Evolutionary conservation across 371 early-diverging fungal species (phyloP), one percentile per base, ranked within the genome.

Genomic region (Capillidium rhysosporum): DNA sequence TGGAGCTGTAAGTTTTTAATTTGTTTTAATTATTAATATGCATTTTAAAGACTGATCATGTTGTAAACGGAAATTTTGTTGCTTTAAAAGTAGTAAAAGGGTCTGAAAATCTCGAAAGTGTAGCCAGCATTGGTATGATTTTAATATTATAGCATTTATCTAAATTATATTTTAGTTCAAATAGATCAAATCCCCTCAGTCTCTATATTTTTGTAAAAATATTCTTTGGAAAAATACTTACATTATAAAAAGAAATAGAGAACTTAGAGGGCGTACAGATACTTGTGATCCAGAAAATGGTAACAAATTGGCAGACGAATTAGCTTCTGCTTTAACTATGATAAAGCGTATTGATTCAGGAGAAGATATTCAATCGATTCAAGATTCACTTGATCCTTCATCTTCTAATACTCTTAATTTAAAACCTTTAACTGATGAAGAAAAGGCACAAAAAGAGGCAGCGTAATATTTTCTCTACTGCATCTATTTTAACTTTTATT

Each of bases 161-260:
- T 34, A 34, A 4, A 34, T 7, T 7, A 10, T 7, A 21, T 47
- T 47, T 9, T 47, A 47, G 48, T 47, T 29, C 14, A 16, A 26
- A 23, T 47, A 5, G 48, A 23, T 28, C 26, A 51, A 23, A 38
- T 31, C 9, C 30, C 51, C 9, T 25, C n/a, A 4, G 38, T 51
- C 30, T 51, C 51, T 9, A 31, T 51, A 51, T 51, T 51, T 34
- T 2, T 51, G 51, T 51, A 51, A 28, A n/a, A 9, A 30, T 43
- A 14, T 1, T 51, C 34, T 25, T 10, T 51, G 4, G 14, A 8
- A 31, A 20, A 20, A n/a, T 14, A 31, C 18, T 38, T 18, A 51
- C 21, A 9, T 26, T 29, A 18, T 51, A 20, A 31, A n/a, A n/a
- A 51, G 51, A 7, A 28, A 39, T 16, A 38, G 51, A 34, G 28